Base-by-base conservation (phyloP, 352 stramenopile species). In the Phytophthora colocasiae region DNA sequence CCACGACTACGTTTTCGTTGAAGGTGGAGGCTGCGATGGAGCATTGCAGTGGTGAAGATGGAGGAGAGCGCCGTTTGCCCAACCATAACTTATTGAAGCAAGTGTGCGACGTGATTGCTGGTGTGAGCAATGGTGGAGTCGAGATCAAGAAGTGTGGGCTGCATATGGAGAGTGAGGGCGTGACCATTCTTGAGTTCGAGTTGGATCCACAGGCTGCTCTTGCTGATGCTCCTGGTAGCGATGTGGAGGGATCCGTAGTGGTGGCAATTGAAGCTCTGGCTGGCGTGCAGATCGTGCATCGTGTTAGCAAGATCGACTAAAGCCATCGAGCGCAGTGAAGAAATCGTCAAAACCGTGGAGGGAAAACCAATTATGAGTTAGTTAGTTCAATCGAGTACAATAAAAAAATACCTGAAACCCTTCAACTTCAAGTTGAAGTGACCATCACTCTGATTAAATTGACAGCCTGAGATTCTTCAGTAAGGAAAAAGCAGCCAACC, bases 21-120 rank as follows among this genome's bases (percentile, higher is more conserved):
- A 86, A 93, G 57, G 84, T 95, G 22, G 81, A 91, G 56, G 84
- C 86, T 43, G 67, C 71, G 10, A 78, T 78, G 40, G 81, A 82
- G 27, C 46, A 78, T 48, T 77, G 66, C 15, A 78, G 73, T 31
- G 71, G 81, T 32, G 66, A 73, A 27, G 58, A 71, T 50, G 73
- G 77, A 22, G 68, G 68, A n/a, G 81, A 89, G 40, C 77, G 77
- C 29, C 77, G 79, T 27, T 67, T 91, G 48, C 85, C 85, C 17
- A 92, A 93, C 66, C 87, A 95, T 86, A 87, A 93, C 72, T 85
- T 95, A 80, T 85, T 95, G 63, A 90, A 93, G 68, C 75, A 92
- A 63, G 70, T 95, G 38, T 93, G 83, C 65, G 85, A 95, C 45
- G 80, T 93, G 54, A 92, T 95, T 40, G 78, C 73, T 5, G 59